phyloP scores from a whole-genome alignment of 2,329 filamentous ascomycete species.

The Ascosphaera acerosa region DNA sequence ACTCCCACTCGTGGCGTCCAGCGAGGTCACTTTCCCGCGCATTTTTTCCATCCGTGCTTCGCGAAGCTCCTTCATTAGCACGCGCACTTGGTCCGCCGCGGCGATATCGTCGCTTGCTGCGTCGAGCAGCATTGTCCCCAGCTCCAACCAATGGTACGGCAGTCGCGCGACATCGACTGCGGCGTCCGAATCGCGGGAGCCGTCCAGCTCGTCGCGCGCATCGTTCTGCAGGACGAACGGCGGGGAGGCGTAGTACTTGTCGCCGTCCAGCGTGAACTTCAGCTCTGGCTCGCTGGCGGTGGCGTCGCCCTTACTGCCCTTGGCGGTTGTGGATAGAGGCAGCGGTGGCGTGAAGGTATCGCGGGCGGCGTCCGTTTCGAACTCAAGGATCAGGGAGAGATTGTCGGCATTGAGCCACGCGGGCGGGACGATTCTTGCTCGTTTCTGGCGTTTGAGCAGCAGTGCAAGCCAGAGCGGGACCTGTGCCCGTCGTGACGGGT shows the following conservation, averaged over 20 bases:
- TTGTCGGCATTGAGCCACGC: constrained; percentile 63
- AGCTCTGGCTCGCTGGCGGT: constrained; percentile 8
- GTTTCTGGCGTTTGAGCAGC: constrained; percentile 76
- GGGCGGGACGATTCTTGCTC: constrained; percentile 78
- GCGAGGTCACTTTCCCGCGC: constrained; percentile 42
- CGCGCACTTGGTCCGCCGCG: constrained; percentile 45
- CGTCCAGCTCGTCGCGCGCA: constrained; percentile 18
- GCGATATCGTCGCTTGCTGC: constrained; percentile 64
- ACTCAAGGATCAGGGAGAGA: constrained; percentile 49
- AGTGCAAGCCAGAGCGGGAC: constrained; percentile 87
- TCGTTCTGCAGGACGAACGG: constrained; percentile 62
- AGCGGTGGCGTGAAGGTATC: constrained; percentile 56
- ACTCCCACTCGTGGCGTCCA: constrained; percentile 28
- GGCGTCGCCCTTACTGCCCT: constrained; percentile 9
- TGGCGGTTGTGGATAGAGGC: constrained; percentile 26
- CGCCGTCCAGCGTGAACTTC: constrained; percentile 16
- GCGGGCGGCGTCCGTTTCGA: constrained; percentile 46
- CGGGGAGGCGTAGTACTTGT: constrained; percentile 26
- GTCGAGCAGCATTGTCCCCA: constrained; percentile 66
- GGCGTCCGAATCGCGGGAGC: neutral
- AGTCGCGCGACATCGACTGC: constrained; percentile 39
- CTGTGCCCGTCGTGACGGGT: constrained; percentile 53
- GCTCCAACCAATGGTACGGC: constrained; percentile 88
- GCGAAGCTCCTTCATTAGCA: constrained; percentile 52
- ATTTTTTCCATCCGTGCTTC: constrained; percentile 83